phyloP scores from a whole-genome alignment of 2,329 filamentous ascomycete species.

The Aspergillus sergii region DNA sequence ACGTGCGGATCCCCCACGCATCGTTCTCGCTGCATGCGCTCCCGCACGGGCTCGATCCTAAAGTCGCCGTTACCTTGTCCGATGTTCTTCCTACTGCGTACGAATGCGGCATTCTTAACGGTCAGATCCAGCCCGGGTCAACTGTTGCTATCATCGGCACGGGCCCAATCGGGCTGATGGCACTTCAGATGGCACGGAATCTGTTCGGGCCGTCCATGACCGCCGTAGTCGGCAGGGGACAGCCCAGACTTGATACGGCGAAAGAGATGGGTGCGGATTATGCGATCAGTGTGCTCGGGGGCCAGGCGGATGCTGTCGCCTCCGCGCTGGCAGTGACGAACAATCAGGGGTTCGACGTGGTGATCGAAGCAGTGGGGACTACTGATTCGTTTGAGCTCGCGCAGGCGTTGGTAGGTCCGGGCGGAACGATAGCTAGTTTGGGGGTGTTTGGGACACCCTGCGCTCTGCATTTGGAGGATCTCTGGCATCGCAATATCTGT shows the following conservation, averaged over 20 bases:
- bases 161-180: conserved; percentile 60
- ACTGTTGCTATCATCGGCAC: conserved; percentile 59
- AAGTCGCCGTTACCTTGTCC: conserved; percentile 50
- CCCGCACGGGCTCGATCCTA: conserved; percentile 42
- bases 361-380: conserved; percentile 62
- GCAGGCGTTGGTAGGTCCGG: conserved; percentile 56
- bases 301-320: conserved; percentile 34
- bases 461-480: conserved; percentile 55
- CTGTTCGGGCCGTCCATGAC: conserved; percentile 57
- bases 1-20: conserved; percentile 57
- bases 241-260: conserved; percentile 51
- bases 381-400: conserved; percentile 57
- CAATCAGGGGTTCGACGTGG: conserved; percentile 57
- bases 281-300: conserved; percentile 47
- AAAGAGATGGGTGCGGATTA: conserved; percentile 53
- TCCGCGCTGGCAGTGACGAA: conserved; percentile 50
- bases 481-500: conserved; percentile 60
- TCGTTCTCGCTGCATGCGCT: conserved; percentile 52
- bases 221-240: conserved; percentile 56
- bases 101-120: conserved; percentile 58
- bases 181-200: conserved; percentile 54
- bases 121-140: conserved; percentile 54
- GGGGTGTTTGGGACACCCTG: conserved; percentile 60
- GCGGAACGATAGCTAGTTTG: conserved; percentile 59
- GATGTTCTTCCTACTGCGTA: conserved; percentile 61